Percentiles rank a stretch among this genome's conserved stretches.
Evolutionary conservation across 1,284 basidiomycete species (phyloP).

Genomic region (Tylopilus sp.): DNA sequence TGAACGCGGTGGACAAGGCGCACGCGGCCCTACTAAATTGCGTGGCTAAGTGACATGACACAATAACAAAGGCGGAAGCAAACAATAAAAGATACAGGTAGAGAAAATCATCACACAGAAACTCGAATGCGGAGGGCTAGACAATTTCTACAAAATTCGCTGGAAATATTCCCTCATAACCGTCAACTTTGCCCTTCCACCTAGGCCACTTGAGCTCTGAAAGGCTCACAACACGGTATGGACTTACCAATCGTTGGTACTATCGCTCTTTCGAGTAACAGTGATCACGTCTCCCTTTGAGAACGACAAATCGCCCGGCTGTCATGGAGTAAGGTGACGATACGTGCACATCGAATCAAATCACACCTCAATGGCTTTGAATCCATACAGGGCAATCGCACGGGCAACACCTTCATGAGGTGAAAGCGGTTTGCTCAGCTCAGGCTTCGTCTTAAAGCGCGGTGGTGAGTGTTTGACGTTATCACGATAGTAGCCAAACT

Average conservation of each 20-base stretch:
- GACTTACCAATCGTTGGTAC: slow-evolving; percentile 72
- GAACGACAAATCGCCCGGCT: slow-evolving; percentile 82
- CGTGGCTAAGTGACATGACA: not conserved
- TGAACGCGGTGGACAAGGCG: not conserved
- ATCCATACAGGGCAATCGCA: slow-evolving; percentile 79
- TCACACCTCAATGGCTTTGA: slow-evolving; percentile 64
- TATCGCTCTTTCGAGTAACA: slow-evolving; percentile 72
- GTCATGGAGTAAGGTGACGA: slow-evolving; percentile 6
- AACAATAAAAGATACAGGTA: not conserved
- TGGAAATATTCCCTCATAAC: slow-evolving; percentile 53
- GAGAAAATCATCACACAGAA: slow-evolving; percentile 5
- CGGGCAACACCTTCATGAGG: slow-evolving; percentile 62
- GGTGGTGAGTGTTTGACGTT: slow-evolving; percentile 21
- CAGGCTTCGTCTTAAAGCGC: slow-evolving; percentile 47
- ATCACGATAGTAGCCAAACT: slow-evolving; percentile 11
- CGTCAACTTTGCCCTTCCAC: slow-evolving; percentile 64
- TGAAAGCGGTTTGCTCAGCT: slow-evolving; percentile 44
- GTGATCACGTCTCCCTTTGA: slow-evolving; percentile 80
- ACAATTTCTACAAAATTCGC: slow-evolving; percentile 63
- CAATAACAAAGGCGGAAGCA: not conserved
- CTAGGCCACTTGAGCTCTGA: slow-evolving; percentile 36
- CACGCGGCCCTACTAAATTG: not conserved
- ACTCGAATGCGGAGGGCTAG: slow-evolving; percentile 18
- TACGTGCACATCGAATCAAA: slow-evolving; percentile 1
- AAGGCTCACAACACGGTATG: not conserved